A percentile compares a stretch with the other conserved stretches of the same genome.
Evolutionary conservation across 2,329 filamentous ascomycete genomes (phyloP).

Genomic region (Aspergillus texensis): DNA sequence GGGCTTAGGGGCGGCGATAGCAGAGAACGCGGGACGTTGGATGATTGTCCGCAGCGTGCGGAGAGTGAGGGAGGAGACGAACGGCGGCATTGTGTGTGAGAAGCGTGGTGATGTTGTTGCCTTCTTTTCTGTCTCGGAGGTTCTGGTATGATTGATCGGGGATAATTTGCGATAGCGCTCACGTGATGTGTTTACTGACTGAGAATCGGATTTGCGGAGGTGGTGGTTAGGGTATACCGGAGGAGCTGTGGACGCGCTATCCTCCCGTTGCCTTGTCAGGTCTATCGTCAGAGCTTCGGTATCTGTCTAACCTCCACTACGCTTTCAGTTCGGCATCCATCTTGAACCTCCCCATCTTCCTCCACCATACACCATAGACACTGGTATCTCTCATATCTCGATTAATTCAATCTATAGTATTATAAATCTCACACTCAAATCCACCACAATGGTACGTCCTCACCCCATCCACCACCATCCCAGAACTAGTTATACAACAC

Average conservation of each 20-base stretch:
- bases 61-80: slow-evolving; percentile 38
- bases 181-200: slow-evolving; percentile 24
- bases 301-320: slow-evolving; percentile 4
- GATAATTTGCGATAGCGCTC: slow-evolving; percentile 20
- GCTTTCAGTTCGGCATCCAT: slow-evolving; percentile 4
- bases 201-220: slow-evolving; percentile 20
- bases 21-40: slow-evolving; percentile 28
- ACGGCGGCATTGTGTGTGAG: slow-evolving; percentile 34
- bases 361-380: not conserved
- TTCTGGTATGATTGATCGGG: slow-evolving; percentile 3
- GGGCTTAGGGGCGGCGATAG: slow-evolving; percentile 28
- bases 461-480: slow-evolving; percentile 4
- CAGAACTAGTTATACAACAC: not conserved
- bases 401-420: not conserved
- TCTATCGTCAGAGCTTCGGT: slow-evolving; percentile 20
- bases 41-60: slow-evolving; percentile 38
- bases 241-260: slow-evolving; percentile 41
- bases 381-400: not conserved
- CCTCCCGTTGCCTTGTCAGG: slow-evolving; percentile 18
- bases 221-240: slow-evolving; percentile 29
- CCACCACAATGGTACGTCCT: not conserved
- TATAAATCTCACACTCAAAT: not conserved
- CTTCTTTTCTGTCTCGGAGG: not conserved
- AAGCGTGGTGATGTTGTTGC: slow-evolving; percentile 13
- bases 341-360: slow-evolving; percentile 6